These are phyloP conservation scores for Cymbopogon flexuosus DNA, from an alignment of 202 grass and related monocot species.

Conservation along the genomic window DNA sequence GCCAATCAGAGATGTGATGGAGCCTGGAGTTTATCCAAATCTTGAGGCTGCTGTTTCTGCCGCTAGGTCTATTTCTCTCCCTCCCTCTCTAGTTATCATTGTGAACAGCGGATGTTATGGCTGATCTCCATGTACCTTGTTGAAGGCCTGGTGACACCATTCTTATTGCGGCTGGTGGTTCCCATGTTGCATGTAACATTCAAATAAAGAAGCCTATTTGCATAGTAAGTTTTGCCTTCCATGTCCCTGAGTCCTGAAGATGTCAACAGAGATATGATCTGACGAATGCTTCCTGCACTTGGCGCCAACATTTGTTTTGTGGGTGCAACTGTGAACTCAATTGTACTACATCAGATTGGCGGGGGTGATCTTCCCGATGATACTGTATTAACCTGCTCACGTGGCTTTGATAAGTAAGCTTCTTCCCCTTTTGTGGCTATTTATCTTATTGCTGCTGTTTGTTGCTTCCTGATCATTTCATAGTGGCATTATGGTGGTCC, in stretches of 20 bases:
- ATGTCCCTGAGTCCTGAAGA: conserved; percentile 20
- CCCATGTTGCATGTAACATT: conserved; percentile 70
- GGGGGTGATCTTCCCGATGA: conserved; percentile 79
- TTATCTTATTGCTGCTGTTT: background rate
- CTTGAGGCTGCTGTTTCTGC: conserved; percentile 82
- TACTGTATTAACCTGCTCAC: conserved; percentile 80
- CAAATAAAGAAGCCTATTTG: conserved; percentile 96
- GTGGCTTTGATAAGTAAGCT: conserved; percentile 83
- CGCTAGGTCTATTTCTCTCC: conserved; percentile 54
- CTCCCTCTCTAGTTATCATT: background rate
- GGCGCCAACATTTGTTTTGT: background rate
- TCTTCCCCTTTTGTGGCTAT: conserved; percentile 31
- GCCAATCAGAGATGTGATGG: conserved; percentile 52
- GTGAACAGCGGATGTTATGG: background rate
- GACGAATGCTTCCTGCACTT: conserved; percentile 14
- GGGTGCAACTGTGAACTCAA: background rate
- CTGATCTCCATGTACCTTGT: conserved; percentile 34
- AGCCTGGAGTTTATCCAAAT: conserved; percentile 54
- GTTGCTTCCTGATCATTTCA: background rate
- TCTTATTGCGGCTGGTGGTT: conserved; percentile 67
- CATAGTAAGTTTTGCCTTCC: conserved; percentile 65
- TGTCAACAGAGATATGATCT: conserved; percentile 4
- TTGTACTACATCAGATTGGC: conserved; percentile 66
- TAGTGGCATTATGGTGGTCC: background rate
- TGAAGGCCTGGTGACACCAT: conserved; percentile 97